Base-by-base conservation (phyloP, 2,329 filamentous ascomycete species). In the Aspergillus sp. region DNA sequence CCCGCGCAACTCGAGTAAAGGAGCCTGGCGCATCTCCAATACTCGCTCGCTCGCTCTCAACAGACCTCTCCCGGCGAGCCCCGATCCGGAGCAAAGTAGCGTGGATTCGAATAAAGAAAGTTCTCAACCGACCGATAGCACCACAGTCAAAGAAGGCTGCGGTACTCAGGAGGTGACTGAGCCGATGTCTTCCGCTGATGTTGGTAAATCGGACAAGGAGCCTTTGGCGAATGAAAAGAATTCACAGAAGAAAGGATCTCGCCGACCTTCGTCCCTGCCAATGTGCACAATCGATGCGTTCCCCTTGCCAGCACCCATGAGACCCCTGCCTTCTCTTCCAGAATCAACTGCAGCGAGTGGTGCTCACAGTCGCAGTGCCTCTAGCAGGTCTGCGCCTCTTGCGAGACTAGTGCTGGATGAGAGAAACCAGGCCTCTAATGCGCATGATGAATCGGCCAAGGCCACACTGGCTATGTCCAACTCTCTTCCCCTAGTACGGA, bases 221-320 rank as follows among this genome's bases (percentile, higher is more conserved):
- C 27, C 25, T 10, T 23, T 36, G 8, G 38, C 21, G 5, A 61
- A 49, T 25, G 48, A 60, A 19, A 54, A 48, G 11, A 54, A 51
- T 38, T 41, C 57, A 2, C 53, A 62, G 32, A 50, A 36, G 13
- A 61, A 64, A 50, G 51, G 32, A 23, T 62, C 54, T 19, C 44
- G 62, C 32, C 70, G 68, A 7, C 66, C 66, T 10, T 54, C 66
- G 4, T 72, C 71, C 0, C 48, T 72, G 42, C 68, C 69, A 5
- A 62, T 70, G 58, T 66, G 66, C 15, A 65, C 70, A 0, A 65
- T 76, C 15, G 64, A 75, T 38, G 65, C 71, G 13, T 73, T 75
- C 39, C 72, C 75, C 62, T 68, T 74, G 19, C 75, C 75, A 15
- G 73, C 74, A 32, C 75, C 75, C 11, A 71, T 66, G 25, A 68